These are phyloP conservation scores for Eimeria acervulina DNA, from an alignment of 169 alveolate species.

Conservation along the genomic window DNA sequence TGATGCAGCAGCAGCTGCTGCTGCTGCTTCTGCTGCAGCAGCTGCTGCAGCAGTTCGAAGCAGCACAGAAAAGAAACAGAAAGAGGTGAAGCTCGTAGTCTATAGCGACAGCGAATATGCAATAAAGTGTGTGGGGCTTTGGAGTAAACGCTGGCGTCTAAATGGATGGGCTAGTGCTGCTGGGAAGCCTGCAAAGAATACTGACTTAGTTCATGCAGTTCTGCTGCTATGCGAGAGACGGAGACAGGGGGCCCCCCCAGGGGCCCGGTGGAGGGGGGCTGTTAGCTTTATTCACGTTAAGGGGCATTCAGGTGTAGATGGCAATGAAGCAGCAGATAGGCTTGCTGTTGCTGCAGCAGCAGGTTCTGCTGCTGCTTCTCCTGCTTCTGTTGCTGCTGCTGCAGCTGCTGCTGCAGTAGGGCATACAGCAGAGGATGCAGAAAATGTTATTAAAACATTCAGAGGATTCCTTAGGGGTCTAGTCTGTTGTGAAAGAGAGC, in stretches of 20 bases:
- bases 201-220: constrained; percentile 13
- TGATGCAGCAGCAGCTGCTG: not conserved
- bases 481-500: too few species aligned
- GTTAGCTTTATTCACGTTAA: not conserved
- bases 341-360: too few species aligned
- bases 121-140: constrained; percentile 23
- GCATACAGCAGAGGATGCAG: too few species aligned
- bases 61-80: constrained; percentile 13
- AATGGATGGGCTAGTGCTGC: not conserved
- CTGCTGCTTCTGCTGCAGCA: not conserved
- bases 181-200: not conserved
- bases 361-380: too few species aligned
- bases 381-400: too few species aligned
- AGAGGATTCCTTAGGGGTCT: too few species aligned
- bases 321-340: constrained; percentile 25
- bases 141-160: constrained; percentile 13
- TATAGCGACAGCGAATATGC: constrained; percentile 9
- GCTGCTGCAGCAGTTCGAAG: too few species aligned
- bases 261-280: not conserved
- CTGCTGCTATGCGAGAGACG: not conserved
- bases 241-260: too few species aligned
- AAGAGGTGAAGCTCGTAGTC: constrained; percentile 8
- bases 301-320: constrained; percentile 4
- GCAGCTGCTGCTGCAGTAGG: too few species aligned
- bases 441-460: too few species aligned